These are phyloP conservation scores for Acorus calamus DNA, from an alignment of 106 monocot species.

Conservation along the genomic window DNA sequence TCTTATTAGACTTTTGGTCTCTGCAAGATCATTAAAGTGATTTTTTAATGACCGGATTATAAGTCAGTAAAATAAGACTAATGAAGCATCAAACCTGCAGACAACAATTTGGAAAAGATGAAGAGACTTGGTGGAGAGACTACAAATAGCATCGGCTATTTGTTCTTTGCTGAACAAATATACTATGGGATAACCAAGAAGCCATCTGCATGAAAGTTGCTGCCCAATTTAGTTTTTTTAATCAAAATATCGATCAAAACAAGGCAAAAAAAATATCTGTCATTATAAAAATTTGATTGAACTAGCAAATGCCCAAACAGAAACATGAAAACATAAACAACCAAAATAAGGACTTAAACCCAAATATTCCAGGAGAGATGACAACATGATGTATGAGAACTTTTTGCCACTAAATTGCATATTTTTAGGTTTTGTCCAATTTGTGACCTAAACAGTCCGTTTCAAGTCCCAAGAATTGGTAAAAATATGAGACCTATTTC, in stretches of 20 bases:
- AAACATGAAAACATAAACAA: no score
- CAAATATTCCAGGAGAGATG: no score
- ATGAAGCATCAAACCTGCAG: slow-evolving; percentile 40
- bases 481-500: no score
- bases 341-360: no score
- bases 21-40: slow-evolving; percentile 17
- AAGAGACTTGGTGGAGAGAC: slow-evolving; percentile 67
- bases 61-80: neutral
- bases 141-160: slow-evolving; percentile 39
- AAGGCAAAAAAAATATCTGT: slow-evolving; percentile 3
- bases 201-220: slow-evolving; percentile 57
- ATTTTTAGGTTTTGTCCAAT: no score
- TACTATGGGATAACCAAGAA: slow-evolving; percentile 89
- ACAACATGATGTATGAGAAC: no score
- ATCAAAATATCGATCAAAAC: neutral
- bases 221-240: neutral
- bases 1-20: slow-evolving; percentile 16
- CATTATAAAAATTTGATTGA: neutral
- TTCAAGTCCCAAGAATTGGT: no score
- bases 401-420: no score
- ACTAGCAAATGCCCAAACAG: no score
- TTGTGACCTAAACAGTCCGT: no score
- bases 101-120: slow-evolving; percentile 61
- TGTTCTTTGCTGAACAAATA: slow-evolving; percentile 75
- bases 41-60: neutral